These are phyloP conservation scores for Cinnamomum micranthum DNA, from an alignment of 164 flowering plant genomes.

Conservation along the genomic window DNA sequence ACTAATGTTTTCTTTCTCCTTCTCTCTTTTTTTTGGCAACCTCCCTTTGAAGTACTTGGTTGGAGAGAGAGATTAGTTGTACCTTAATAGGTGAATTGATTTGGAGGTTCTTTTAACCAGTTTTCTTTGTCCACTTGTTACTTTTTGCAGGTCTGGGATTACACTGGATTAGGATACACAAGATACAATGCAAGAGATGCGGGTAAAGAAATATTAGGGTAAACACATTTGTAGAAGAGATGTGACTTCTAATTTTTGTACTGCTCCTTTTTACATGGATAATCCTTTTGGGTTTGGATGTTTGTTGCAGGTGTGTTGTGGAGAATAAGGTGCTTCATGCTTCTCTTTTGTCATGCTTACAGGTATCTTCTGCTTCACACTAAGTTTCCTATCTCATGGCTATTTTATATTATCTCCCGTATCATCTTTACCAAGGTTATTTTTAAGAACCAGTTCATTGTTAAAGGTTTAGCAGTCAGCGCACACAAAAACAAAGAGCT, in stretches of 20 bases:
- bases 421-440: background rate
- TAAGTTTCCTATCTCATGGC: background rate
- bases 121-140: background rate
- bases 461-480: background rate
- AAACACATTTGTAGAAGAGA: constrained; percentile 18
- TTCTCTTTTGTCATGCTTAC: constrained; percentile 59
- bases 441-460: background rate
- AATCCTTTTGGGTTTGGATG: constrained; percentile 12
- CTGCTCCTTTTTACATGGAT: constrained; percentile 10
- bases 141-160: constrained; percentile 89
- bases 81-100: too few relatives aligned
- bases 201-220: constrained; percentile 83
- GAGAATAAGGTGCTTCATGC: constrained; percentile 91
- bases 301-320: constrained; percentile 78
- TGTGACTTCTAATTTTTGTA: background rate
- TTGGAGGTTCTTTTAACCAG: background rate
- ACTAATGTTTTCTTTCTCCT: too few relatives aligned
- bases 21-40: too few relatives aligned
- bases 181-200: constrained; percentile 84
- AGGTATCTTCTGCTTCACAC: constrained; percentile 43
- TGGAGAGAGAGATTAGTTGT: too few relatives aligned
- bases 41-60: too few relatives aligned
- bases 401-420: background rate
- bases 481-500: too few relatives aligned
- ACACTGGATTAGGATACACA: constrained; percentile 93